phyloP scores from a whole-genome alignment of 2,329 filamentous ascomycete species.

The Pseudocercospora cruenta region DNA sequence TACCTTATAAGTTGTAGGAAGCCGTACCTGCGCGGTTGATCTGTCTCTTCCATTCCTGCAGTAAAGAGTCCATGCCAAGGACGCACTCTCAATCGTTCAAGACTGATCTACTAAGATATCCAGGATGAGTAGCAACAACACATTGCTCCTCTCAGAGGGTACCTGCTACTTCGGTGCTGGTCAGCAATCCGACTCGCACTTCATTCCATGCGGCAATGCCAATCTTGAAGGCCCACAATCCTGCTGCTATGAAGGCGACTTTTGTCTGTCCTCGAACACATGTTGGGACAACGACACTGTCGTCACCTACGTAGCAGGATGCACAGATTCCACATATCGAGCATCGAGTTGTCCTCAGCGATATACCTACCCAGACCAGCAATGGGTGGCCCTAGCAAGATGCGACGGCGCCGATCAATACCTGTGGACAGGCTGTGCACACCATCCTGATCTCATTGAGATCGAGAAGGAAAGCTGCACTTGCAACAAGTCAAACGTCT shows the following conservation, averaged over 20 bases:
- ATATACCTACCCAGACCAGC: background rate
- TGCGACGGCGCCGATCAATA: background rate
- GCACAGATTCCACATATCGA: background rate
- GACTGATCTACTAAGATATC: background rate
- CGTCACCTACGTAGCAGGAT: constrained; percentile 5
- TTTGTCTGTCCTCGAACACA: background rate
- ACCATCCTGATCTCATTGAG: background rate
- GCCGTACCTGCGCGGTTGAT: background rate
- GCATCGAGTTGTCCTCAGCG: background rate
- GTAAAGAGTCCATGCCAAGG: background rate
- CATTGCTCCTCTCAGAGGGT: background rate
- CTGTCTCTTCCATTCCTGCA: background rate
- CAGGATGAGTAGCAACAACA: background rate
- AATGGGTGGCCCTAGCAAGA: constrained; percentile 1
- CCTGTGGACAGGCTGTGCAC: constrained; percentile 3
- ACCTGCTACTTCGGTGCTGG: constrained; percentile 11
- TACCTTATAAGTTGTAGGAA: background rate
- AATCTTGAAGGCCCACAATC: background rate
- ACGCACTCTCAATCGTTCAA: background rate
- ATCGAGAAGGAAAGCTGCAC: constrained; percentile 5
- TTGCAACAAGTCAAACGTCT: background rate
- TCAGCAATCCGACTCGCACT: background rate
- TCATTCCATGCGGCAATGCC: constrained; percentile 7
- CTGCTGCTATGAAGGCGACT: constrained; percentile 1
- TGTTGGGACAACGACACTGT: constrained; percentile 1